These are phyloP conservation scores for Kwoniella botswanensis DNA, from an alignment of 768 basidiomycete species.

Conservation along the genomic window DNA sequence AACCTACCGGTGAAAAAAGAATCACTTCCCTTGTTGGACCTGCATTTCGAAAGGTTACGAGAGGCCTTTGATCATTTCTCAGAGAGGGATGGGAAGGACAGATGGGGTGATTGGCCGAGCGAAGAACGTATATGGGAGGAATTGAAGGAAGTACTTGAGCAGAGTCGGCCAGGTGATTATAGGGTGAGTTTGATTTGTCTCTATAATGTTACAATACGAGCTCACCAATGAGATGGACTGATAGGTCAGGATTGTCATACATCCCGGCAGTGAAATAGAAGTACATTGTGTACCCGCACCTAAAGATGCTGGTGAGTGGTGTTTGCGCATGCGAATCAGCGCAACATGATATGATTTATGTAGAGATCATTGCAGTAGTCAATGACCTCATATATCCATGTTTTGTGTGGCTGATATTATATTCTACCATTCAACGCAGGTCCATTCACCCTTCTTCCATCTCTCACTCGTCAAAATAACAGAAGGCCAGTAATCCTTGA, in stretches of 20 bases:
- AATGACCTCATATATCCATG: no score
- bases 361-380: no score
- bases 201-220: background rate
- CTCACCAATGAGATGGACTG: background rate
- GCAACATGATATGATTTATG: background rate
- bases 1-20: slow-evolving; percentile 15
- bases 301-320: slow-evolving; percentile 25
- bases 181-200: slow-evolving; percentile 32
- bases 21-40: slow-evolving; percentile 35
- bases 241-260: slow-evolving; percentile 42
- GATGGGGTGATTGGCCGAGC: slow-evolving; percentile 45
- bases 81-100: slow-evolving; percentile 19
- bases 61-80: slow-evolving; percentile 38
- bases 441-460: slow-evolving; percentile 21
- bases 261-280: slow-evolving; percentile 28
- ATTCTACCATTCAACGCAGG: slow-evolving; percentile 10
- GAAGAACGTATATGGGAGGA: slow-evolving; percentile 38
- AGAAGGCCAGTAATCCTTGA: slow-evolving; percentile 33
- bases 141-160: slow-evolving; percentile 22
- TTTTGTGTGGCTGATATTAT: no score
- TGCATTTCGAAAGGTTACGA: slow-evolving; percentile 40
- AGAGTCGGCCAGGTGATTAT: slow-evolving; percentile 35
- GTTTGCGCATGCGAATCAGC: background rate
- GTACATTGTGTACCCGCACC: slow-evolving; percentile 39
- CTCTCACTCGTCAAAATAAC: background rate